Conservation (phyloP, 345 rosid species). For the Ailanthus altissimus region DNA sequence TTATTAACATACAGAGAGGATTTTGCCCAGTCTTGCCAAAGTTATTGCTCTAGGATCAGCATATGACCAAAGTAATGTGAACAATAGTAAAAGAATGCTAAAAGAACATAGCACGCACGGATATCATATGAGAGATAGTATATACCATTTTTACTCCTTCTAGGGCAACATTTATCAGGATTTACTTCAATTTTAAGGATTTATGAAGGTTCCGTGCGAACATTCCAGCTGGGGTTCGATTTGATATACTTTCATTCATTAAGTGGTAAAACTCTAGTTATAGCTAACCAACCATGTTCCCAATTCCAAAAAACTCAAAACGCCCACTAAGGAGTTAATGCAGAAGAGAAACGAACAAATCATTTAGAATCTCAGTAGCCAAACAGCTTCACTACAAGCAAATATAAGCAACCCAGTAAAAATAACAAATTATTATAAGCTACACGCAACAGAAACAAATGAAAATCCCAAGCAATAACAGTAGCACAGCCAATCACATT, state of each 20-base stretch:
- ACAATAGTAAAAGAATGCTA: conserved; percentile 1
- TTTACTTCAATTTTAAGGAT: neutral
- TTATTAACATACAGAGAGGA: conserved; percentile 31
- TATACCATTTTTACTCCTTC: neutral
- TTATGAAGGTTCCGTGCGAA: neutral
- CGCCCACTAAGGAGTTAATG: neutral
- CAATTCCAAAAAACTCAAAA: neutral
- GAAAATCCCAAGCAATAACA: neutral
- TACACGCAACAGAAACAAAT: neutral
- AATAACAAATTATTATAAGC: neutral
- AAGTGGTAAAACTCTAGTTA: neutral
- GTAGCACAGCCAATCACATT: neutral
- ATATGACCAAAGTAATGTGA: conserved; percentile 13
- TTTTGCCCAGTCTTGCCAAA: neutral
- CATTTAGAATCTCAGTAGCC: conserved; percentile 1
- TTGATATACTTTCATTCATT: neutral
- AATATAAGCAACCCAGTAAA: neutral
- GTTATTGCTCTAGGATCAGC: conserved; percentile 10
- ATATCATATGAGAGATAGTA: neutral
- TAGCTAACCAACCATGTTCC: neutral
- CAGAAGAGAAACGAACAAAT: conserved; percentile 6
- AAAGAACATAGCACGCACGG: neutral
- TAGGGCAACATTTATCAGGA: neutral
- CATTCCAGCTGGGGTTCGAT: neutral
- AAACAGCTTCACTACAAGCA: conserved; percentile 1